These are phyloP conservation scores for Ustulina deusta DNA, from an alignment of 2,329 filamentous ascomycete genomes.

Conservation along the genomic window DNA sequence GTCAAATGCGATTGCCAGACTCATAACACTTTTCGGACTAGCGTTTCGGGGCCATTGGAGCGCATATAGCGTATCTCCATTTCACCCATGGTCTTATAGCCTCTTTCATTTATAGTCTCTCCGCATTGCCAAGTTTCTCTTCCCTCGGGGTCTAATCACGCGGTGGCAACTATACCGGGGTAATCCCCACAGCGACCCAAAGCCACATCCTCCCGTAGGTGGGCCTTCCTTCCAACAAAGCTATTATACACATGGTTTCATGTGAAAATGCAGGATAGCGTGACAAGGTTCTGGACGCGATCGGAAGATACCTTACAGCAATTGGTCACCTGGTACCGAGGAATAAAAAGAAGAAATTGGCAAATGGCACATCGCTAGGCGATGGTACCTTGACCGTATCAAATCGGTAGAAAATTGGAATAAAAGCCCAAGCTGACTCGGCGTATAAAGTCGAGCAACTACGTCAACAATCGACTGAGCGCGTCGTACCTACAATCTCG, in stretches of 20 bases:
- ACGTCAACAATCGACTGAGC: neutral
- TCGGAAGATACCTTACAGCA: neutral
- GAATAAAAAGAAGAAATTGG: neutral
- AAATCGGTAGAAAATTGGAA: neutral
- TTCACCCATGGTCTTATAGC: neutral
- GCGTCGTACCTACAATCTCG: neutral
- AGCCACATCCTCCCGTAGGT: neutral
- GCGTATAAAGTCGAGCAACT: neutral
- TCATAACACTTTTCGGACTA: neutral
- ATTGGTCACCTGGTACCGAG: neutral
- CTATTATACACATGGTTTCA: neutral
- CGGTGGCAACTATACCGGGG: slow-evolving; percentile 1
- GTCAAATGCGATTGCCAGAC: neutral
- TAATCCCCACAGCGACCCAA: slow-evolving; percentile 1
- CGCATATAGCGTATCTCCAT: neutral
- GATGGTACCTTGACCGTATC: neutral
- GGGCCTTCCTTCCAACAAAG: neutral
- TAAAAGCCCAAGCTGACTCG: neutral
- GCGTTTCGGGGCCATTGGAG: neutral
- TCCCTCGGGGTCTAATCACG: neutral
- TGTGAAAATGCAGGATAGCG: neutral
- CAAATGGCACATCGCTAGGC: neutral
- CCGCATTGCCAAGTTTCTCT: neutral
- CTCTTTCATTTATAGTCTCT: neutral
- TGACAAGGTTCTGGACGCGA: neutral